Percentiles rank a stretch among this genome's conserved stretches.
These are phyloP conservation scores for Fallopia convolvulus DNA, from an alignment of 148 eudicot species.

Conservation along the genomic window DNA sequence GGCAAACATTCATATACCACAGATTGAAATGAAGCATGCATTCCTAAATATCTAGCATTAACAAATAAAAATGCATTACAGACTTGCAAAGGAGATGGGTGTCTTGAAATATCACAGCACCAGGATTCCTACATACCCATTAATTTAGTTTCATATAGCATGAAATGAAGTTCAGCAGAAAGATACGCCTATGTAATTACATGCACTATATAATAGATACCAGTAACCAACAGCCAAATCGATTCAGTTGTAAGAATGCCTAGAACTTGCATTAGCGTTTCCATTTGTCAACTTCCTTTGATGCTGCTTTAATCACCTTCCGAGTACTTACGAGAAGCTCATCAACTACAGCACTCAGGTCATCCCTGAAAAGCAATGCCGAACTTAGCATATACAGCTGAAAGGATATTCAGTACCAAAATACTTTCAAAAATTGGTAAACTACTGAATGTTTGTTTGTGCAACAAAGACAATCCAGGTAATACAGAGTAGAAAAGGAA, in stretches of 20 bases:
- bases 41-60: not conserved
- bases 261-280: constrained; percentile 25
- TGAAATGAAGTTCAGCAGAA: not conserved
- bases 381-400: not conserved
- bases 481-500: not conserved
- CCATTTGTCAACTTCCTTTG: constrained; percentile 71
- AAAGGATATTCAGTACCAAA: not conserved
- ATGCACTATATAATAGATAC: not conserved
- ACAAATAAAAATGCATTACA: not conserved
- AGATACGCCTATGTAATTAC: not conserved
- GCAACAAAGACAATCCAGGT: not conserved
- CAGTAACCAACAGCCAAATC: not conserved
- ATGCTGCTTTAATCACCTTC: constrained; percentile 50
- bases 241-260: not conserved
- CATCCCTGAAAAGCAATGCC: constrained; percentile 49
- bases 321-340: constrained; percentile 59
- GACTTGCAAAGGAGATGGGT: not conserved
- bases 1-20: not conserved
- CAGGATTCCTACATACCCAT: not conserved
- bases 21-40: not conserved
- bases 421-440: not conserved
- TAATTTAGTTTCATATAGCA: not conserved
- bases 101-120: not conserved
- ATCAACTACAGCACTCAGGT: constrained; percentile 47
- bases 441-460: not conserved